These are phyloP conservation scores for Tricholoma furcatifolium DNA, from an alignment of 768 basidiomycete genomes.

Conservation along the genomic window DNA sequence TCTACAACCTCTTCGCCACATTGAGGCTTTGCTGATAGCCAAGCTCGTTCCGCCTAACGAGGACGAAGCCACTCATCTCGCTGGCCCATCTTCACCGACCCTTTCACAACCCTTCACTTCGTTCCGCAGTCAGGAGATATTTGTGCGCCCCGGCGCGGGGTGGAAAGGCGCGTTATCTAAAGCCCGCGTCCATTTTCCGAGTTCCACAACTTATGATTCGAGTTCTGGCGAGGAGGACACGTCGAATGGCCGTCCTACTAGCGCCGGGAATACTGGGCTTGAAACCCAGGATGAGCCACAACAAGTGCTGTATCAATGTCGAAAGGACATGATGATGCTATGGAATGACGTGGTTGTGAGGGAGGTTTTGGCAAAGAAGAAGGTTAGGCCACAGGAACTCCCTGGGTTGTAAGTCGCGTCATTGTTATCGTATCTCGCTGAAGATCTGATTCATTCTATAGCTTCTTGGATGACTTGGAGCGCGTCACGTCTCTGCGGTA, in stretches of 20 bases:
- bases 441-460: constrained; percentile 23
- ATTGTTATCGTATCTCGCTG: neutral
- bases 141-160: constrained; percentile 60
- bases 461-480: constrained; percentile 69
- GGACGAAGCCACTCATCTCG: constrained; percentile 48
- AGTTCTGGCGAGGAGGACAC: neutral
- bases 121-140: constrained; percentile 49
- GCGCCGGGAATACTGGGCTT: constrained; percentile 44
- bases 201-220: constrained; percentile 12
- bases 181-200: constrained; percentile 34
- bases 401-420: constrained; percentile 67
- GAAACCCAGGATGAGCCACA: constrained; percentile 59
- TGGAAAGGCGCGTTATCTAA: constrained; percentile 64
- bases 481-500: constrained; percentile 64
- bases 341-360: constrained; percentile 67
- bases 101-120: constrained; percentile 12
- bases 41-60: constrained; percentile 70
- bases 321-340: constrained; percentile 62
- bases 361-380: constrained; percentile 51
- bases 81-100: constrained; percentile 21
- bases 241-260: constrained; percentile 34
- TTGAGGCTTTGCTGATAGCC: constrained; percentile 68
- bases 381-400: constrained; percentile 66
- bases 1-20: constrained; percentile 64
- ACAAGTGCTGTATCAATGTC: constrained; percentile 55